Base-by-base conservation (phyloP, 1,139 yeast genomes). In the Blastobotrys persicus region DNA sequence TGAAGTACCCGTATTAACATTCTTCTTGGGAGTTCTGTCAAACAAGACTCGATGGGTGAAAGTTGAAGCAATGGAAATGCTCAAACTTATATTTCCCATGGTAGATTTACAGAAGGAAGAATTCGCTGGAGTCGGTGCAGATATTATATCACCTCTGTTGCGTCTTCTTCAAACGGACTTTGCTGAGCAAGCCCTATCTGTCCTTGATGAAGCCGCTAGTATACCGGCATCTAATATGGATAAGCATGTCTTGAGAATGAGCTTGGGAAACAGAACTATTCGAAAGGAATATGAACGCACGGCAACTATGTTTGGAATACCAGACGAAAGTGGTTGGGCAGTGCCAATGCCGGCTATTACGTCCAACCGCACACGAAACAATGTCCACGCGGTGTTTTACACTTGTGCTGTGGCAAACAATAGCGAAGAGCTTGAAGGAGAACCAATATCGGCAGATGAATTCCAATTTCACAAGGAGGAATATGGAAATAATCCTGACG, bases 271-370 rank as follows among this genome's bases (percentile, higher is more conserved):
- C 58, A 74, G 84, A 14, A 79, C 88, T 2, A 74, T 85, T 60
- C 80, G 85, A 59, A 87, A 85, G 55, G 95, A 88, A 58, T 86
- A 85, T 61, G 96, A 87, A 58, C 82, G 80, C 58, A 84, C 95
- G 1, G 92, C 95, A 0, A 88, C 97, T 0, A 72, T 92, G 49
- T 94, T 89, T 72, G 98, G 98, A 13, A 83, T 91, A 18, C 98
- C 98, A 0, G 96, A 89, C 53, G 96, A 88, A n/a, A 83, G 84
- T 63, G 99, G 99, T 0, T 94, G 99, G 99, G 84, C 97, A 0
- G 83, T 94, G 44, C 95, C 98, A 1, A 85, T 87, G 92, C 96
- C 98, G 0, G 87, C 91, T 0, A 81, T 87, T 32, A 84, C 95
- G 0, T 88, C 97, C 0, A 85, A 95, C 0, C 79, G 85, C 11